These are phyloP conservation scores for Emergomyces orientalis DNA, from an alignment of 2,329 filamentous ascomycete species.

Conservation along the genomic window DNA sequence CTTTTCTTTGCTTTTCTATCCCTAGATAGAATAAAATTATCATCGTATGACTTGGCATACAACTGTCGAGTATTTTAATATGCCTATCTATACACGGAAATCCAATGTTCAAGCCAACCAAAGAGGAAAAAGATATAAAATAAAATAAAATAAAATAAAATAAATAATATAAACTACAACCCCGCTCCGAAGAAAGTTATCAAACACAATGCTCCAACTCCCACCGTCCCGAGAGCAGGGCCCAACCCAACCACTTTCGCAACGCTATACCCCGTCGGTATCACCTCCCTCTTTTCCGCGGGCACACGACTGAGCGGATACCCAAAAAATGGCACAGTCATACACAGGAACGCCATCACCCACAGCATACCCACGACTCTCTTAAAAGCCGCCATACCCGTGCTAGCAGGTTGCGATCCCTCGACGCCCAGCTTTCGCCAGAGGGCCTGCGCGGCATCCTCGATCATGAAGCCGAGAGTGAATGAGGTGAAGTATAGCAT, in stretches of 20 bases:
- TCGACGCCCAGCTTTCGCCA: slow-evolving; percentile 13
- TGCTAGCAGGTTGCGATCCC: neutral
- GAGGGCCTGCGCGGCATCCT: slow-evolving; percentile 21
- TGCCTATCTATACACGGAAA: neutral
- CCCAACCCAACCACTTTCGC: neutral
- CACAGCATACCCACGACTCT: neutral
- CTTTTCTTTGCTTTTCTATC: neutral
- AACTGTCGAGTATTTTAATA: neutral
- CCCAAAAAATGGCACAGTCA: neutral
- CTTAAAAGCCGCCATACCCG: neutral
- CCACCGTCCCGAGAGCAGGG: neutral
- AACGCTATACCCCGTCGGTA: neutral
- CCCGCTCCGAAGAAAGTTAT: neutral
- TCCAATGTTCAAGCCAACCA: neutral
- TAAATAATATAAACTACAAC: neutral
- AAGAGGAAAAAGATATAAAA: neutral
- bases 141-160: neutral
- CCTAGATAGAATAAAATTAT: neutral
- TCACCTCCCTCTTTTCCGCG: neutral
- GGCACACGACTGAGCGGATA: neutral
- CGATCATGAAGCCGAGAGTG: slow-evolving; percentile 22
- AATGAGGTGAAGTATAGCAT: slow-evolving; percentile 21
- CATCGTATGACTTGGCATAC: neutral
- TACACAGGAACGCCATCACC: neutral
- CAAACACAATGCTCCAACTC: neutral